Evolutionary conservation across 345 rosid species (phyloP).

Genomic region (Gossypium mustelinum): DNA sequence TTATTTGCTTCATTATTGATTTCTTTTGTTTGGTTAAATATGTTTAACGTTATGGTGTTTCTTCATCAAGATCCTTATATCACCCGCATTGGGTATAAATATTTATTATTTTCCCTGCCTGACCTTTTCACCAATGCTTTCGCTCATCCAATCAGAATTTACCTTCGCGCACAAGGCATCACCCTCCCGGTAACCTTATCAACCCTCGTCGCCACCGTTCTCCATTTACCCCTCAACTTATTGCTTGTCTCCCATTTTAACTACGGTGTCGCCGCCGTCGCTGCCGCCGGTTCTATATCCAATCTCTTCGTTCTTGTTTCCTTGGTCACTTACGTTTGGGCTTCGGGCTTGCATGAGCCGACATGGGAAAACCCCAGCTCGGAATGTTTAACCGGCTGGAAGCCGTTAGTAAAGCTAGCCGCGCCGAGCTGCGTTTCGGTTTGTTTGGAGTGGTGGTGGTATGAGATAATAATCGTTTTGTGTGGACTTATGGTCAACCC

Average conservation of each 20-base stretch:
- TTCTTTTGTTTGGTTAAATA: constrained; percentile 65
- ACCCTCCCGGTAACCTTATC: constrained; percentile 81
- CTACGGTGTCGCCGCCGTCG: constrained; percentile 73
- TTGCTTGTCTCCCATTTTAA: constrained; percentile 49
- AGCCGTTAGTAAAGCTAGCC: constrained; percentile 64
- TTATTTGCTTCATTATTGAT: constrained; percentile 65
- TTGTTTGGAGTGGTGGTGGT: constrained; percentile 95
- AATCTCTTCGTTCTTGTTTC: constrained; percentile 49
- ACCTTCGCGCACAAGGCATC: constrained; percentile 95
- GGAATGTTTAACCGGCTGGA: constrained; percentile 76
- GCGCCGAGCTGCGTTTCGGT: constrained; percentile 95
- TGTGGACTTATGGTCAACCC: constrained; percentile 72
- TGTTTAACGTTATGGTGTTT: constrained; percentile 49
- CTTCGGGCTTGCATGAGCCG: constrained; percentile 53
- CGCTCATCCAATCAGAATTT: constrained; percentile 87
- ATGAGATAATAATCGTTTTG: constrained; percentile 80
- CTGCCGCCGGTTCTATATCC: constrained; percentile 62
- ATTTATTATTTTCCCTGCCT: constrained; percentile 71
- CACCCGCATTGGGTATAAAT: constrained; percentile 58
- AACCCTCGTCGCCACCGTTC: constrained; percentile 55
- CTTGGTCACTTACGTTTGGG: constrained; percentile 51
- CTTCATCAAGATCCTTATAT: constrained; percentile 70
- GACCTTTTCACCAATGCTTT: constrained; percentile 78
- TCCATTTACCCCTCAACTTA: constrained; percentile 61
- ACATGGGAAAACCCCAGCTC: constrained; percentile 73